Conservation (phyloP, 2,329 filamentous ascomycete species). For the Exophiala mesophila region DNA sequence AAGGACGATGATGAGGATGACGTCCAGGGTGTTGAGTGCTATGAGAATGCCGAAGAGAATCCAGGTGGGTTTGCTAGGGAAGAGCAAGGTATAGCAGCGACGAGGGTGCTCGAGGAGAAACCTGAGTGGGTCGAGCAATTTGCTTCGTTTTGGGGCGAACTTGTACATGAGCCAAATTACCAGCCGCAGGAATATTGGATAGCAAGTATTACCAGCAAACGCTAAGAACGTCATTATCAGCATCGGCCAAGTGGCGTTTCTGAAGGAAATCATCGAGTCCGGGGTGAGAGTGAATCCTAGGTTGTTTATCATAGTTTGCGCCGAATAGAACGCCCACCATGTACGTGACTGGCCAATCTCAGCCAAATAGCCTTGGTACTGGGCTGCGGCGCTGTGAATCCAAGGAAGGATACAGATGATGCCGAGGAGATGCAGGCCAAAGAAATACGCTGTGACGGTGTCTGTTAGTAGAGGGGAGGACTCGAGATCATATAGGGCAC, state of each 20-base stretch:
- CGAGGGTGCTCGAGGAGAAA: slow-evolving; percentile 35
- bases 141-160: neutral
- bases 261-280: slow-evolving; percentile 49
- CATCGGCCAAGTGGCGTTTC: slow-evolving; percentile 38
- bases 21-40: slow-evolving; percentile 58
- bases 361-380: slow-evolving; percentile 39
- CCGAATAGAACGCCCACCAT: slow-evolving; percentile 51
- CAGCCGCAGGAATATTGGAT: slow-evolving; percentile 59
- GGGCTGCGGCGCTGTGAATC: slow-evolving; percentile 40
- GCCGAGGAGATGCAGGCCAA: slow-evolving; percentile 45
- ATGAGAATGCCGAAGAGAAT: slow-evolving; percentile 60
- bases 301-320: slow-evolving; percentile 51
- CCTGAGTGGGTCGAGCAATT: slow-evolving; percentile 36
- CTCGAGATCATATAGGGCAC: slow-evolving; percentile 7
- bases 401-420: slow-evolving; percentile 47
- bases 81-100: slow-evolving; percentile 43
- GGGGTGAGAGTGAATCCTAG: slow-evolving; percentile 53
- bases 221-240: slow-evolving; percentile 34
- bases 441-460: slow-evolving; percentile 43
- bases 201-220: slow-evolving; percentile 62
- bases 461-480: too few species aligned
- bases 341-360: slow-evolving; percentile 38
- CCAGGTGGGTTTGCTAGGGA: slow-evolving; percentile 60
- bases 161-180: slow-evolving; percentile 49
- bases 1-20: slow-evolving; percentile 61